Evolutionary conservation across 2,329 filamentous ascomycete species (phyloP).

Genomic region (Pseudopithomyces maydicus): DNA sequence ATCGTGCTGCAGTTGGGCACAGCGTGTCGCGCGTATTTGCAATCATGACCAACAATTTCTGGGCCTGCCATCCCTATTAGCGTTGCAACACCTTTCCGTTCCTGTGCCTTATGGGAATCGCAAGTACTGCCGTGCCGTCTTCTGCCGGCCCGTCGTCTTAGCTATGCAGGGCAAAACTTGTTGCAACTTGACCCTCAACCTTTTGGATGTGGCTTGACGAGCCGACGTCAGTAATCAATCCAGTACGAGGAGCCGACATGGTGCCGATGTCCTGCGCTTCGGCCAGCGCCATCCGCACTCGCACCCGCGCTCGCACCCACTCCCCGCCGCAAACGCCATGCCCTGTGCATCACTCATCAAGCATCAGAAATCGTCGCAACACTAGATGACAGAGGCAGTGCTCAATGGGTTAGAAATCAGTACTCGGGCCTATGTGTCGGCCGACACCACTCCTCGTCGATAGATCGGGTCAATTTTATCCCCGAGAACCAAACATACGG

Average conservation of each 20-base stretch:
- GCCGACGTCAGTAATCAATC: too few relatives aligned
- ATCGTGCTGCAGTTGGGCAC: not conserved
- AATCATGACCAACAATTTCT: not conserved
- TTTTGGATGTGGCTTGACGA: not conserved
- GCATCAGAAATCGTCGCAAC: not conserved
- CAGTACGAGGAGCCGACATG: too few relatives aligned
- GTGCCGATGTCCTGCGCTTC: too few relatives aligned
- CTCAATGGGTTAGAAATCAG: not conserved
- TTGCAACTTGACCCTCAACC: slow-evolving; percentile 10
- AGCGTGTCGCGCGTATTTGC: not conserved
- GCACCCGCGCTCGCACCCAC: too few relatives aligned
- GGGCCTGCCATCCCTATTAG: not conserved
- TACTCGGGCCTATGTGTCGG: not conserved
- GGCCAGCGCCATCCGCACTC: too few relatives aligned
- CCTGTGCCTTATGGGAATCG: not conserved
- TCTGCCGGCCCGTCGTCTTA: not conserved
- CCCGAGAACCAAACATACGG: not conserved
- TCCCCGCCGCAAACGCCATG: not conserved
- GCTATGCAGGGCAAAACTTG: slow-evolving; percentile 10
- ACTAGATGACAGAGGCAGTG: not conserved
- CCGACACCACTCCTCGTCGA: not conserved
- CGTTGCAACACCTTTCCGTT: not conserved
- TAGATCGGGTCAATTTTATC: not conserved
- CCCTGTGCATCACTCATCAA: not conserved
- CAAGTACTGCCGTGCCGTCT: slow-evolving; percentile 1